A percentile compares a stretch with the other conserved stretches of the same genome.
These are phyloP conservation scores for Candida endomychidarum DNA, from an alignment of 805 yeast genomes.

Conservation along the genomic window DNA sequence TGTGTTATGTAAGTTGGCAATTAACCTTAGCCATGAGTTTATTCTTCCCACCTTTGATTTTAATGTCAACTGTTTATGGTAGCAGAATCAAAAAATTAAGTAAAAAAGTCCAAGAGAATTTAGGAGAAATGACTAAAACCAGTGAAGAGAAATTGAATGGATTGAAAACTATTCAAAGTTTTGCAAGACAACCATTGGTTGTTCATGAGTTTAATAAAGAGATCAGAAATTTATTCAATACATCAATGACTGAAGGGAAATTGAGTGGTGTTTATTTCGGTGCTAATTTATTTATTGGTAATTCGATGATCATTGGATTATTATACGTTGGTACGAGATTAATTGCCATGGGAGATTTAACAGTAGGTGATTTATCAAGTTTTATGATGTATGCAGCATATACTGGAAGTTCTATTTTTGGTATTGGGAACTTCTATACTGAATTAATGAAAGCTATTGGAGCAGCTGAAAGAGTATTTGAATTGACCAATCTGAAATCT, in stretches of 20 bases:
- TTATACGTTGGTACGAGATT: slow-evolving; percentile 78
- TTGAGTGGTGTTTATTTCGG: slow-evolving; percentile 77
- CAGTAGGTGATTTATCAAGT: slow-evolving; percentile 87
- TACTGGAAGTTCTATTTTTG: slow-evolving; percentile 90
- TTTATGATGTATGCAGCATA: slow-evolving; percentile 95
- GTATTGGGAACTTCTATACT: slow-evolving; percentile 85
- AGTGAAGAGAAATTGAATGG: slow-evolving; percentile 90
- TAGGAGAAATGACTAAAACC: slow-evolving; percentile 84
- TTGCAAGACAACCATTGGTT: slow-evolving; percentile 80
- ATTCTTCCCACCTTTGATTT: slow-evolving; percentile 78
- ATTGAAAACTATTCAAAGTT: slow-evolving; percentile 83
- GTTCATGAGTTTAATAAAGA: slow-evolving; percentile 72
- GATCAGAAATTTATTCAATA: slow-evolving; percentile 60
- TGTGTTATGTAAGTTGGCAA: slow-evolving; percentile 82
- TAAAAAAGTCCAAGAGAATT: slow-evolving; percentile 73
- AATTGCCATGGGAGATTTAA: slow-evolving; percentile 72
- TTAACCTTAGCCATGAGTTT: slow-evolving; percentile 79
- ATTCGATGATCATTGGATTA: slow-evolving; percentile 72
- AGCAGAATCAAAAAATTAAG: slow-evolving; percentile 72
- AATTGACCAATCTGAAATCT: slow-evolving; percentile 77
- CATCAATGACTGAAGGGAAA: slow-evolving; percentile 78
- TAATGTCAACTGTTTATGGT: slow-evolving; percentile 82
- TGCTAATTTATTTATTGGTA: slow-evolving; percentile 81
- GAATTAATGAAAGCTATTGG: slow-evolving; percentile 98
- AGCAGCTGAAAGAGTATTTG: slow-evolving; percentile 90